Evolutionary conservation across 108 stramenopile species (phyloP).

Genomic region (Conticribra weissflogii): DNA sequence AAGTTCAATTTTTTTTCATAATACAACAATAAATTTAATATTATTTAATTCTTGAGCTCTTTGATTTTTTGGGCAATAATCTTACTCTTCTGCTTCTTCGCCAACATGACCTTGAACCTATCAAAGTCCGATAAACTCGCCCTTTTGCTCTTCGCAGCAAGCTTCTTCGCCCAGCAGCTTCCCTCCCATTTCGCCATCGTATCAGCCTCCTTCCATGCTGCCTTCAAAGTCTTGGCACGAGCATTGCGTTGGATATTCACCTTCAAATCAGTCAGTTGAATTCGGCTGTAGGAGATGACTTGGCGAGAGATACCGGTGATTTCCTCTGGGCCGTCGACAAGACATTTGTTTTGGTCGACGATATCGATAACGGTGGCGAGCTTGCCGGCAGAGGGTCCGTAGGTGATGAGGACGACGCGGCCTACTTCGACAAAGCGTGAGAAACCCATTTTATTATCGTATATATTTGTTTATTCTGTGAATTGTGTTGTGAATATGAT

Average conservation of each 20-base stretch:
- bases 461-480: constrained; percentile 1
- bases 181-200: constrained; percentile 91
- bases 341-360: constrained; percentile 97
- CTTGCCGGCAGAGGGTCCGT: constrained; percentile 94
- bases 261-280: constrained; percentile 94
- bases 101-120: constrained; percentile 98
- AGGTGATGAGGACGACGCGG: constrained; percentile 97
- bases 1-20: too few species aligned
- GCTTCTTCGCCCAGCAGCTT: constrained; percentile 95
- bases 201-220: constrained; percentile 89
- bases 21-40: too few species aligned
- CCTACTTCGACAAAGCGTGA: constrained; percentile 98
- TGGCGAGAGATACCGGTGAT: constrained; percentile 94
- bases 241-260: constrained; percentile 93
- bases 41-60: constrained; percentile 76
- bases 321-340: constrained; percentile 93
- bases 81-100: constrained; percentile 91
- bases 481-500: not conserved
- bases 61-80: constrained; percentile 91
- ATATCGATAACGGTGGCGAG: constrained; percentile 97
- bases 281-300: constrained; percentile 92
- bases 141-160: constrained; percentile 86
- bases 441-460: constrained; percentile 81
- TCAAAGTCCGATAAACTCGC: constrained; percentile 92
- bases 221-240: constrained; percentile 85